Base-by-base conservation (phyloP, 2,329 filamentous ascomycete species). In the Ramichloridium luteum region DNA sequence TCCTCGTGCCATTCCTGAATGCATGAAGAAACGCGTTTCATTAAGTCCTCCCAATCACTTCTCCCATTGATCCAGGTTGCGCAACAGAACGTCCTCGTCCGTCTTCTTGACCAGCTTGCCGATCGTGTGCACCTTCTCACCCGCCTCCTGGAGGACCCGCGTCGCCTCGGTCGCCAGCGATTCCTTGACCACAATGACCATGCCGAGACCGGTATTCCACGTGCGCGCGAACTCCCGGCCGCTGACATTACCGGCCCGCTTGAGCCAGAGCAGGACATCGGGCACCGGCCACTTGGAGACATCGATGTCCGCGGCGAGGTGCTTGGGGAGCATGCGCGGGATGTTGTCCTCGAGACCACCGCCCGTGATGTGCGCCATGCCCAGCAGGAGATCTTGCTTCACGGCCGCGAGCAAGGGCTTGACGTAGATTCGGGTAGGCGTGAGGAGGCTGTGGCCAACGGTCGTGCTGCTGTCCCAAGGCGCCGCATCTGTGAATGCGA, bases 361-460 rank as follows among this genome's bases (percentile, higher is more conserved):
- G 30, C 90, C 90, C 0, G 90, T 98, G 61, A 98, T 96, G 61
- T 98, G 90, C 8, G 90, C 81, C 57, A 96, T 80, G 32, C 90
- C 90, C 63, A 93, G 93, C 56, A 96, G 67, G 25, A 84, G 64
- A 6, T 67, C 61, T 41, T 69, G 65, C 28, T 70, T 60, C 4
- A 64, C 54, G 1, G 80, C 71, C 29, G 74, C 69, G 6, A 96
- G 71, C 1, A 57, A 44, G 13, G 50, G 46, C 55, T 80, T 80
- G 49, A 96, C 90, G 59, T 98, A 98, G 55, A 98, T 94, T 44
- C 79, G 73, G 1, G 90, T 98, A 0, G 90, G 90, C 2, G 80
- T 85, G 37, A 98, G 70, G 20, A 98, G 72, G 43, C 75, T 79
- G 31, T 75, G 68, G 39, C 90, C 90, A 14, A 93, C 64, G 1